These are phyloP conservation scores for Rhizopus delemar DNA, from an alignment of 371 early-diverging fungal genomes.

Conservation along the genomic window DNA sequence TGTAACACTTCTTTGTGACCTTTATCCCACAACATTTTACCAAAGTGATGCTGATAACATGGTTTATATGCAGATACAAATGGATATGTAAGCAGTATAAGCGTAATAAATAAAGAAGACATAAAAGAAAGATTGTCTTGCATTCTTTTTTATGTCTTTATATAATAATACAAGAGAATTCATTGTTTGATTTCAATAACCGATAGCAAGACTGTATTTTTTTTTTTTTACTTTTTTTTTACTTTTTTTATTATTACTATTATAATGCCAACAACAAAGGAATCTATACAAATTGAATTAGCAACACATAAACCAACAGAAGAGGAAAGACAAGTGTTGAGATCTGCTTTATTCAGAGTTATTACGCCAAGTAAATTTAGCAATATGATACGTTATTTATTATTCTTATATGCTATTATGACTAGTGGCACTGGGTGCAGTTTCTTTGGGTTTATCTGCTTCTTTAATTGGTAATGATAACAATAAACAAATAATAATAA, in stretches of 20 bases:
- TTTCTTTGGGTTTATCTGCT: constrained; percentile 42
- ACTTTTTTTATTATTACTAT: not conserved
- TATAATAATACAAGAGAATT: not conserved
- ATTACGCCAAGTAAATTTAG: constrained; percentile 31
- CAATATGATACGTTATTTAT: not conserved
- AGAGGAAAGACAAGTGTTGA: constrained; percentile 34
- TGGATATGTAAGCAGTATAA: not conserved
- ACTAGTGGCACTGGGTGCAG: constrained; percentile 42
- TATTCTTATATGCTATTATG: not conserved
- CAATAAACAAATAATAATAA: not conserved
- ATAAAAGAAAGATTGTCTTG: not conserved
- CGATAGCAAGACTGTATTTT: not conserved
- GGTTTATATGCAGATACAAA: not conserved
- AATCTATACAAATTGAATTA: constrained; percentile 35
- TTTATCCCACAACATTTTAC: not conserved
- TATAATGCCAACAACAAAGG: constrained; percentile 23
- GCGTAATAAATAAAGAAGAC: not conserved
- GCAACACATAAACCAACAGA: constrained; percentile 30
- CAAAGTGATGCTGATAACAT: not conserved
- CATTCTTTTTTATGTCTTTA: not conserved
- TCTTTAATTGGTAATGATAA: constrained; percentile 32
- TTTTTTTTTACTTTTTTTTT: not conserved
- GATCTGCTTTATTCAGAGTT: constrained; percentile 41
- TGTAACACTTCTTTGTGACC: not conserved
- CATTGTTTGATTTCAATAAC: not conserved